These are phyloP conservation scores for Camillea tinctor DNA, from an alignment of 2,329 filamentous ascomycete species.

Conservation along the genomic window DNA sequence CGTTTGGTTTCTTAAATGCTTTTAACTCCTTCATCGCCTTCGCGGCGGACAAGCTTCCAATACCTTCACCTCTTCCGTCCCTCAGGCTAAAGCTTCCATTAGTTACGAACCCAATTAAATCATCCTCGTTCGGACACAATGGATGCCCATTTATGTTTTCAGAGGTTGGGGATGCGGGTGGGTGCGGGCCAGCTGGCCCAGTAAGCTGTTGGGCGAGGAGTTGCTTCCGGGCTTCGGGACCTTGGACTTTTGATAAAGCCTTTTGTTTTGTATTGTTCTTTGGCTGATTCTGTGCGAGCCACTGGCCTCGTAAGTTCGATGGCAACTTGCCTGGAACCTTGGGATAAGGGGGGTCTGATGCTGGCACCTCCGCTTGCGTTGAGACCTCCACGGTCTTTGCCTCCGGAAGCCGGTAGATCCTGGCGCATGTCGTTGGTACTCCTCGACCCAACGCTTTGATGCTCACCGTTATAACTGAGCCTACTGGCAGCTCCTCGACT, in stretches of 20 bases:
- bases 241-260: background rate
- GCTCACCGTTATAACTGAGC: slow-evolving; percentile 58
- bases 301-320: slow-evolving; percentile 60
- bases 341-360: slow-evolving; percentile 38
- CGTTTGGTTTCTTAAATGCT: slow-evolving; percentile 26
- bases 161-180: slow-evolving; percentile 36
- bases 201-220: slow-evolving; percentile 50
- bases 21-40: slow-evolving; percentile 50
- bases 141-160: slow-evolving; percentile 54
- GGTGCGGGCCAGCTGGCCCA: slow-evolving; percentile 34
- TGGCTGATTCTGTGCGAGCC: slow-evolving; percentile 58
- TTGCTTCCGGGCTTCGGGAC: slow-evolving; percentile 40
- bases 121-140: slow-evolving; percentile 67
- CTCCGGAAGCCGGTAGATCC: slow-evolving; percentile 81
- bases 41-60: slow-evolving; percentile 67
- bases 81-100: slow-evolving; percentile 80
- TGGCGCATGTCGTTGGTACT: slow-evolving; percentile 67
- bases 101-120: slow-evolving; percentile 88
- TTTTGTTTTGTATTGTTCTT: background rate
- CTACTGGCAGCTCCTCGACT: slow-evolving; percentile 30
- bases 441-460: slow-evolving; percentile 70
- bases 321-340: slow-evolving; percentile 34
- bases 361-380: slow-evolving; percentile 44
- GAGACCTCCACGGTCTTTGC: slow-evolving; percentile 6
- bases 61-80: slow-evolving; percentile 70